These are phyloP conservation scores for Aspergillus pseudoglaucus DNA, from an alignment of 2,329 filamentous ascomycete genomes.

Conservation along the genomic window DNA sequence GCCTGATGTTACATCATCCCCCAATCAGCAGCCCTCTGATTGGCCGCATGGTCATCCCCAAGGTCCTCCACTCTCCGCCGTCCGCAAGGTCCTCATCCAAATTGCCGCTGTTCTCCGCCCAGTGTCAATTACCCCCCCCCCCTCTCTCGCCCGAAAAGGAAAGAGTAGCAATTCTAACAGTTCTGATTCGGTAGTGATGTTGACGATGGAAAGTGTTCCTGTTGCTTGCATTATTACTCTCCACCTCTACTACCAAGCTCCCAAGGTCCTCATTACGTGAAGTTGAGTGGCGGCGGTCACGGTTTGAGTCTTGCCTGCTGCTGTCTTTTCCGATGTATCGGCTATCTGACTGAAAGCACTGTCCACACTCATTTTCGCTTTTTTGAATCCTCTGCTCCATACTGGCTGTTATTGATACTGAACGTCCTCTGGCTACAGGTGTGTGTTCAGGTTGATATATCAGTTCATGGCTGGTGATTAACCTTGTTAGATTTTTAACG, in stretches of 20 bases:
- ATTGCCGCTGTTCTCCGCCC: conserved; percentile 3
- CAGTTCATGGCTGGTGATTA: background rate
- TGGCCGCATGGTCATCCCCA: conserved; percentile 18
- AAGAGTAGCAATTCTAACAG: conserved; percentile 2
- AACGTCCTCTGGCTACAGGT: too few relatives aligned
- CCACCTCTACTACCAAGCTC: conserved; percentile 7
- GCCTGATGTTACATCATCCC: background rate
- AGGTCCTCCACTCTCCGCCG: conserved; percentile 21
- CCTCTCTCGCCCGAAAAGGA: conserved; percentile 1
- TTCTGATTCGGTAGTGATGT: background rate
- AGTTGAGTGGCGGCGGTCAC: conserved; percentile 7
- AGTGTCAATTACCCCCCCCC: conserved; percentile 1
- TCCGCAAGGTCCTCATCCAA: conserved; percentile 11
- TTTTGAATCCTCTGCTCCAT: background rate
- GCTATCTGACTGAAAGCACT: background rate
- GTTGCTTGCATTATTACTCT: background rate
- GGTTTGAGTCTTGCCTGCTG: background rate
- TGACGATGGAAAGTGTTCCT: background rate
- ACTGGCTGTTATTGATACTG: background rate
- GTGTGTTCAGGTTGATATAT: too few relatives aligned
- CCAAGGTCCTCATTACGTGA: conserved; percentile 14
- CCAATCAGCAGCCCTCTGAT: background rate
- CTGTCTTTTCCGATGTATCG: conserved; percentile 13
- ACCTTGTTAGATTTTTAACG: background rate
- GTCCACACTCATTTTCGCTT: too few relatives aligned